Evolutionary conservation across 179 eudicot genomes (phyloP).

Genomic region (Carnegiea gigantea): DNA sequence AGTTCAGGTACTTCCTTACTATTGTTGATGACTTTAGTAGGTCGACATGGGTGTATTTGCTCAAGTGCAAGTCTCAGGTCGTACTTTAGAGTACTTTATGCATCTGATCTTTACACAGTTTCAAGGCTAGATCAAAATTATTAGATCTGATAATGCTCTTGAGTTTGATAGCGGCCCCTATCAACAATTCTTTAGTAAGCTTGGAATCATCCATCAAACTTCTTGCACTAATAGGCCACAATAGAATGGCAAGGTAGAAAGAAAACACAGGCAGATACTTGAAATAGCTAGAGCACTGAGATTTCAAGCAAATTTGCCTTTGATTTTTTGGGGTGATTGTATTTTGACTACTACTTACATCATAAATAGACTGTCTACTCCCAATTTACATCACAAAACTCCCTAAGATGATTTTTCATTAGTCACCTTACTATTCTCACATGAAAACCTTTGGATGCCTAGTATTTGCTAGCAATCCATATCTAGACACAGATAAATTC

Average conservation of each 20-base stretch:
- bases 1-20: not conserved
- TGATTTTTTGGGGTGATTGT: not conserved
- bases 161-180: not conserved
- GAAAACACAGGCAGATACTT: not conserved
- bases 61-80: not conserved
- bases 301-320: not conserved
- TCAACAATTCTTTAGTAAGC: too few relatives aligned
- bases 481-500: not conserved
- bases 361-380: not conserved
- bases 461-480: not conserved
- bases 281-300: not conserved
- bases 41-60: not conserved
- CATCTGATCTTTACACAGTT: not conserved
- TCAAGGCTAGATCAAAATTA: too few relatives aligned
- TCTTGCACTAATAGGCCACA: not conserved
- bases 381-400: not conserved
- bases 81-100: not conserved
- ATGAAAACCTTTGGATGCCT: not conserved
- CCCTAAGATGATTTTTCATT: not conserved
- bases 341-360: too few relatives aligned
- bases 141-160: not conserved
- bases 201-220: not conserved
- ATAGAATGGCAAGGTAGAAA: not conserved
- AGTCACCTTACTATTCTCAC: not conserved
- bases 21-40: not conserved